Base-by-base conservation (phyloP, 176 grass and related monocot genomes). In the Alopecurus myosuroides region DNA sequence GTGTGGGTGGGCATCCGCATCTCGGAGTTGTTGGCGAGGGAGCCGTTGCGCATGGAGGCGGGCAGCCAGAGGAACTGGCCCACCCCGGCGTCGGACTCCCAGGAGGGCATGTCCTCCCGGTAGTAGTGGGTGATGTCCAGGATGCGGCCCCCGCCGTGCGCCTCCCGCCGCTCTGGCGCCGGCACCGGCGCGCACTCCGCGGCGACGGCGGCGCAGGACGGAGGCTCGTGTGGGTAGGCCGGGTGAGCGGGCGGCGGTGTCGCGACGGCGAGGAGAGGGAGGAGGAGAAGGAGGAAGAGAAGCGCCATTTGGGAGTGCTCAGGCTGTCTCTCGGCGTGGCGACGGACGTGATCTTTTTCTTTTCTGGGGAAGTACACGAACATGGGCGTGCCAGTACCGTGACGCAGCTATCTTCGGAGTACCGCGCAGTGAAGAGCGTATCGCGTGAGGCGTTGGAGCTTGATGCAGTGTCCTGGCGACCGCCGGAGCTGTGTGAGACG, bases 81-180 rank as follows among this genome's bases (percentile, higher is more conserved):
- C 34, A 94, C 61, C 19, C 92, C 88, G 45, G 78, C 88, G 48
- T 81, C 64, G 11, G 88, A 84, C 5, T 84, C 86, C 82, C 88
- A 94, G 49, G 88, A 79, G 37, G 92, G 92, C 85, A 94, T 90
- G 74, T 94, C 79, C 78, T 87, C 77, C n/a, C 79, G 72, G 86
- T 91, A 91, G 76, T 82, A 84, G 86, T 94, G 88, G 60, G 86
- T 94, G 72, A 94, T 90, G 86, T 94, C 92, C 26, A 91, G 60
- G 78, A 94, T 94, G 65, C 80, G 70, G 1, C 92, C 86, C 17
- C 78, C 85, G 40, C 88, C 92, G 80, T 91, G 83, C 80, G 84
- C 77, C 80, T 89, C 89, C 61, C 76, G 42, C 70, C 92, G 66
- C 69, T 77, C 22, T 42, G 83, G 86, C 40, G 23, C n/a, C n/a